phyloP scores from a whole-genome alignment of 306 rosid species.

The Castanea sativa region DNA sequence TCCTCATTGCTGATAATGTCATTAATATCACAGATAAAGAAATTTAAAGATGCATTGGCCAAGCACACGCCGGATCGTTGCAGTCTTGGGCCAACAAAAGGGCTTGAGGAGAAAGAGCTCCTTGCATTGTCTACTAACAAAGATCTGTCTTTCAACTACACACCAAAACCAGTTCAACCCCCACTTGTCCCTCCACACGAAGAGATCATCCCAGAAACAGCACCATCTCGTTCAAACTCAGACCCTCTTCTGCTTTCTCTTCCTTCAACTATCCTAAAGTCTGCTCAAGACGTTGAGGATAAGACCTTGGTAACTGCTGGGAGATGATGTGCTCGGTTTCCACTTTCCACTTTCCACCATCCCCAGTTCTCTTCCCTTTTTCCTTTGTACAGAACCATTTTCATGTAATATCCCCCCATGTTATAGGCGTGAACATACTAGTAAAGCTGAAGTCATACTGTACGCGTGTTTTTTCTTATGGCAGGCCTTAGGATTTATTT shows the following conservation, averaged over 20 bases:
- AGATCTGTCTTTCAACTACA: constrained; percentile 65
- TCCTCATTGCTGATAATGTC: not conserved
- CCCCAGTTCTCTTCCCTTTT: not conserved
- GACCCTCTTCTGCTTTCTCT: constrained; percentile 27
- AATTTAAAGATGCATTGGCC: constrained; percentile 85
- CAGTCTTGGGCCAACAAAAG: constrained; percentile 79
- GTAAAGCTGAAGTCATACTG: constrained; percentile 25
- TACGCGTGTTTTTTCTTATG: constrained; percentile 19
- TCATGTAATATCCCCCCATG: constrained; percentile 6
- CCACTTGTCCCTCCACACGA: constrained; percentile 20
- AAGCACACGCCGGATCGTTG: constrained; percentile 82
- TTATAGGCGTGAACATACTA: constrained; percentile 19
- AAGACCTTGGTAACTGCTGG: constrained; percentile 40
- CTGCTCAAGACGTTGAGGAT: constrained; percentile 35
- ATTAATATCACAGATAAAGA: constrained; percentile 62
- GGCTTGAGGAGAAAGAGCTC: constrained; percentile 93
- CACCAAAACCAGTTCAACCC: constrained; percentile 50
- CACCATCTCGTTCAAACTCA: constrained; percentile 12
- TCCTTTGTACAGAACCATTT: constrained; percentile 42
- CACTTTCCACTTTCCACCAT: constrained; percentile 16
- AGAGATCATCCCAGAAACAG: constrained; percentile 11
- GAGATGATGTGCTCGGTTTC: constrained; percentile 39
- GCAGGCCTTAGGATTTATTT: constrained; percentile 41
- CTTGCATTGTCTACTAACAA: constrained; percentile 70
- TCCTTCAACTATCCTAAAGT: constrained; percentile 22